Conservation (phyloP, 1,284 basidiomycete species). For the Ustilago esculenta region DNA sequence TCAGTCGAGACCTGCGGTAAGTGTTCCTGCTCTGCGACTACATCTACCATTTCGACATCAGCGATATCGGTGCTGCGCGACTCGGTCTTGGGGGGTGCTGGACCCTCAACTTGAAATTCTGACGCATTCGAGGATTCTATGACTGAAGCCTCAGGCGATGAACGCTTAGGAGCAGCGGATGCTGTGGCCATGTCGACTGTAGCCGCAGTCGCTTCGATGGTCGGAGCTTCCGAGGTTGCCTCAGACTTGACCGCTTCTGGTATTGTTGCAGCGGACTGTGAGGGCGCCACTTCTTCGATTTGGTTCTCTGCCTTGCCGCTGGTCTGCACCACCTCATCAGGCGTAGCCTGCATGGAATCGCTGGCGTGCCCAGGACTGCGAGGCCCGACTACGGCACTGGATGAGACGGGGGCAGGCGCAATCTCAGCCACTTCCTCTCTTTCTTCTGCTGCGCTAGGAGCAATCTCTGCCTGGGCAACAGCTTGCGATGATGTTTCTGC, state of each 20-base stretch:
- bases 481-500: too few species aligned
- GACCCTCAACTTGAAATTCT: too few species aligned
- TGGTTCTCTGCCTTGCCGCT: not conserved
- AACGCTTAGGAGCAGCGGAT: too few species aligned
- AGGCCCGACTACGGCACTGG: not conserved
- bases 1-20: not conserved
- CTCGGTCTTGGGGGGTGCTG: too few species aligned
- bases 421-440: too few species aligned
- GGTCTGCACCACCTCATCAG: not conserved
- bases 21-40: not conserved
- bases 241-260: not conserved
- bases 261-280: not conserved
- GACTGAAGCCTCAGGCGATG: too few species aligned
- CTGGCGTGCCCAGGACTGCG: too few species aligned
- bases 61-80: not conserved
- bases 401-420: not conserved
- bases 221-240: not conserved
- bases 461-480: too few species aligned
- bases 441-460: too few species aligned
- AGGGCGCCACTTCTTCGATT: not conserved
- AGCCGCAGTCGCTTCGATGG: not conserved
- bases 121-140: not conserved
- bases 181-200: not conserved
- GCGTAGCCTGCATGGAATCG: not conserved
- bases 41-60: slow-evolving; percentile 31